These are phyloP conservation scores for Anastatica hierochuntica DNA, from an alignment of 345 rosid genomes.

Conservation along the genomic window DNA sequence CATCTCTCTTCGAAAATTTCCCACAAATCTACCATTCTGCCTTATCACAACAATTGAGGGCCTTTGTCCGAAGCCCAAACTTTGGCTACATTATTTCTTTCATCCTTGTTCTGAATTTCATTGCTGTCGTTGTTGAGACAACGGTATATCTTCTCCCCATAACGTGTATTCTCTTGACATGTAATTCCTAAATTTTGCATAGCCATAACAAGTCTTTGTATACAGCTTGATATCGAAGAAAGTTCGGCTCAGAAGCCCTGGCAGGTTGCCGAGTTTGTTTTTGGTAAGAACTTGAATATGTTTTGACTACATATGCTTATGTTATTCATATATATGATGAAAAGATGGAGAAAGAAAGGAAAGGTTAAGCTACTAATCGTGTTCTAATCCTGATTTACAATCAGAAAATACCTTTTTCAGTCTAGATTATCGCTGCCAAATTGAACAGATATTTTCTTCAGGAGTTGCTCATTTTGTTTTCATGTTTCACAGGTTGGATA, in stretches of 20 bases:
- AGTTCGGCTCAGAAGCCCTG: slow-evolving; percentile 75
- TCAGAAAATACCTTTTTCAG: no score
- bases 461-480: no score
- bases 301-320: not conserved
- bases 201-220: not conserved
- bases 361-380: not conserved
- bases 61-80: slow-evolving; percentile 49
- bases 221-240: slow-evolving; percentile 89
- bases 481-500: slow-evolving; percentile 69
- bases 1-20: slow-evolving; percentile 55
- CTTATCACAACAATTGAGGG: slow-evolving; percentile 66
- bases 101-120: slow-evolving; percentile 63
- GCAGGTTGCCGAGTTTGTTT: slow-evolving; percentile 80
- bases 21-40: slow-evolving; percentile 53
- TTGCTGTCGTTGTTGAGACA: slow-evolving; percentile 82
- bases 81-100: slow-evolving; percentile 71
- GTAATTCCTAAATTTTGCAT: not conserved
- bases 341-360: not conserved
- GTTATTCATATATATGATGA: not conserved
- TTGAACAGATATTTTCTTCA: no score
- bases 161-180: not conserved
- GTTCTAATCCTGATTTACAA: not conserved
- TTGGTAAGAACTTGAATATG: slow-evolving; percentile 50
- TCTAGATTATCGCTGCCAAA: no score
- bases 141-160: slow-evolving; percentile 46